Base-by-base conservation (phyloP, 805 yeast species). In the Debaryomyces hansenii region DNA sequence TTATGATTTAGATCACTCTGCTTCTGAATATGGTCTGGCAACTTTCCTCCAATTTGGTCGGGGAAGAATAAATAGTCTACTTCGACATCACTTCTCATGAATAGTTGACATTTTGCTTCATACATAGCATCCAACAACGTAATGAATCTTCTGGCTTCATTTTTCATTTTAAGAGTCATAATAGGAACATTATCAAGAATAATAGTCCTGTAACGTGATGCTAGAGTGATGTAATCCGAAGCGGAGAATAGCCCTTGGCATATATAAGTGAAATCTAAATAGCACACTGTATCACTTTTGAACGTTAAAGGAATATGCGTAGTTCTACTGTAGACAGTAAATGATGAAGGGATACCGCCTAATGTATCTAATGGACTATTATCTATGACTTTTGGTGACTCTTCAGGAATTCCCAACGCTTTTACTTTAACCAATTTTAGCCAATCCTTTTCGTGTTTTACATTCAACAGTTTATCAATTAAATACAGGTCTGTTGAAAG, bases 61-160 rank as follows among this genome's bases (percentile, higher is more conserved):
- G 90, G 88, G 63, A 85, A 85, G 63, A 85, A 85, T 20, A 85
- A 53, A n/a, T 66, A 59, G 32, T 80, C 81, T 7, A 82, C 70
- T 0, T 62, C 67, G 0, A 69, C 79, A 39, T 75, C 84, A 28
- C 78, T 61, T 45, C 83, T 63, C 50, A 85, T 56, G 20, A 72
- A 72, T n/a, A 85, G 65, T 53, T 80, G 79, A 57, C 89, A 84
- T 54, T 78, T 75, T 14, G 84, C 75, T 57, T 85, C 90, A 59
- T 85, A 85, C 10, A 84, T 62, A 0, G 90, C 87, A 62, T 85
- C 90, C 21, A 85, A 58, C 15, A 85, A 62, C 0, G 86, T 82
- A 42, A 85, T 85, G 55, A 85, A 79, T 46, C 86, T 63, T 43
- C 88, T 66, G 2, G 90, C 90, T 54, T 84, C 88, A 53, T 83